Conservation (phyloP, 345 rosid genomes). For the Boechera divaricarpa region DNA sequence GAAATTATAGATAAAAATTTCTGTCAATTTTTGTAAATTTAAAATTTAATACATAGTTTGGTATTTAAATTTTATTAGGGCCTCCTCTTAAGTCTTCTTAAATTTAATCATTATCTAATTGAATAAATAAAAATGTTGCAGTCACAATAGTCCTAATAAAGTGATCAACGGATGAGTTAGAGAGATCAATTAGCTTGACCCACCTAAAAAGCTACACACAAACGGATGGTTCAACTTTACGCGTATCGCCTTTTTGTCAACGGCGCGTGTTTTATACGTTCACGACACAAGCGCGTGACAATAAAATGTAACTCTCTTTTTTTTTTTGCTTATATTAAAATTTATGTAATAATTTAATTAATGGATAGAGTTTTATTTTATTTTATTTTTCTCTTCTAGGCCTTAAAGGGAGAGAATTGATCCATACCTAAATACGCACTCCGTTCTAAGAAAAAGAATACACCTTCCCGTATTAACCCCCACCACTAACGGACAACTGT, state of each 20-base stretch:
- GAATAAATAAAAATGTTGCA: not conserved
- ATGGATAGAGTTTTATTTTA: not conserved
- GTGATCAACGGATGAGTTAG: conserved; percentile 29
- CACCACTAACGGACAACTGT: conserved; percentile 35
- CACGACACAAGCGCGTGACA: conserved; percentile 21
- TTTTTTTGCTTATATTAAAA: not conserved
- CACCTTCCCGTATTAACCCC: conserved; percentile 22
- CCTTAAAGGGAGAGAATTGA: not conserved
- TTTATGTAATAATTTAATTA: not conserved
- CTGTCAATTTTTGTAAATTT: not conserved
- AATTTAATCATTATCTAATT: not conserved
- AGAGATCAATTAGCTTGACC: conserved; percentile 26
- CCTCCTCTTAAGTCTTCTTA: not conserved
- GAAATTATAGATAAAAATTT: not conserved
- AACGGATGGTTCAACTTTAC: conserved; percentile 38
- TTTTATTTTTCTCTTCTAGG: not conserved
- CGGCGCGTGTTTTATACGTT: conserved; percentile 12
- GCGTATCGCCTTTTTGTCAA: conserved; percentile 35
- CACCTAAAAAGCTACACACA: conserved; percentile 15
- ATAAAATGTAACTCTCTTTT: not conserved
- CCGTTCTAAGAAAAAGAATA: not conserved
- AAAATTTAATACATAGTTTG: not conserved
- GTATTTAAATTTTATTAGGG: too few relatives aligned
- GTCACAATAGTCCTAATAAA: conserved; percentile 20
- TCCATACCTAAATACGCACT: conserved; percentile 5